Evolutionary conservation across 352 stramenopile genomes (phyloP), one percentile per base, ranked within the genome.

Genomic region (Phytophthora citricola): DNA sequence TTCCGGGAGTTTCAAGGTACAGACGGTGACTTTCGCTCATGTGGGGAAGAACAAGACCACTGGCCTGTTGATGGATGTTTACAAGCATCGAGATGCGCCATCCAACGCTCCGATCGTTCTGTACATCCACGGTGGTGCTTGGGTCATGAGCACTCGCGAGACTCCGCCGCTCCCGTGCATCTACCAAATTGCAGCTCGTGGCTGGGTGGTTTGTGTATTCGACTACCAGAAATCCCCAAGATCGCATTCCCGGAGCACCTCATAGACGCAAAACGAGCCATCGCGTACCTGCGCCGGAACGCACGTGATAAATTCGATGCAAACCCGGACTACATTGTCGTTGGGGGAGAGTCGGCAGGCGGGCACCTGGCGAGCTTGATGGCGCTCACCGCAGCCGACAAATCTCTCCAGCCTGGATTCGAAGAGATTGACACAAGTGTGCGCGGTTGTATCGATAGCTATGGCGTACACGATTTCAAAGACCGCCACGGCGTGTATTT

Each of bases 111-210:
- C 85, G 1, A 87, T 93, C 44, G 31, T 93, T 27, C 48, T 93
- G 26, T 93, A 92, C 56, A 81, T 93, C 49, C 85, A 93, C 59
- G 85, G 85, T n/a, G 85, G 85, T n/a, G 83, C 71, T 5, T 93
- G 85, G 85, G 64, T 92, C 53, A 70, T 91, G 58, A 85, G 85
- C 51, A 82, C 73, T 17, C 79, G 80, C 1, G 47, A 73, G 22
- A 74, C 68, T 26, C 73, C 80, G 8, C 80, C 80, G 11, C 58
- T 89, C 12, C 74, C 83, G 20, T 69, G 90, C 4, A 67, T 93
- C 46, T 90, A 92, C 46, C 79, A 92, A 50, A 74, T 91, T 36
- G 70, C 57, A 24, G 61, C 70, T 46, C 47, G 69, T 31, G 82
- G 82, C 1, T 93, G 85, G 85, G 60, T 92, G n/a, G 73, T 93